Evolutionary conservation across 2,329 filamentous ascomycete genomes (phyloP).

Genomic region (Exophiala viscosa): DNA sequence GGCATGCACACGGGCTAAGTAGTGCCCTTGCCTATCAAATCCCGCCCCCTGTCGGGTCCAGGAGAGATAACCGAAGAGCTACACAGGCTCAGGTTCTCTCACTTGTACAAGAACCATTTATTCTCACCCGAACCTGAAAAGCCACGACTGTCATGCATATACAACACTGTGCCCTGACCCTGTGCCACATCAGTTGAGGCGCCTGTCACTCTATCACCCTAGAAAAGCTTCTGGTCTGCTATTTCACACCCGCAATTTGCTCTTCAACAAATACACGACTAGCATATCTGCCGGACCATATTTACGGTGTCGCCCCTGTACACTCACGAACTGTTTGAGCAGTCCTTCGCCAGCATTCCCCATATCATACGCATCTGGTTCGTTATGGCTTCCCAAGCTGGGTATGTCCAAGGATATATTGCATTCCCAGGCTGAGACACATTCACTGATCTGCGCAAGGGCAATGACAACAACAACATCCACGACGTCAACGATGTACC

Average conservation of each 20-base stretch:
- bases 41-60: background rate
- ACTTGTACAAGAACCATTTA: background rate
- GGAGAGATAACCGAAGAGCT: conserved; percentile 1
- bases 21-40: background rate
- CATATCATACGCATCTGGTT: background rate
- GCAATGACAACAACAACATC: conserved; percentile 9
- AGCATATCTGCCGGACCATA: too few species aligned
- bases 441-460: conserved; percentile 20
- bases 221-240: background rate
- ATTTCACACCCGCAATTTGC: background rate
- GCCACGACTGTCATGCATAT: conserved; percentile 12
- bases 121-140: background rate
- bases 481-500: background rate
- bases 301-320: background rate
- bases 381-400: conserved; percentile 10
- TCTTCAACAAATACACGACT: background rate
- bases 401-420: conserved; percentile 15
- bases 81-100: conserved; percentile 5
- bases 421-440: conserved; percentile 19
- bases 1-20: conserved; percentile 9
- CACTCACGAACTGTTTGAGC: background rate
- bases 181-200: conserved; percentile 7
- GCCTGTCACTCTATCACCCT: conserved; percentile 11
- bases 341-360: background rate
- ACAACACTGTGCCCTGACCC: conserved; percentile 11